A percentile compares a stretch with the other conserved stretches of the same genome.
Evolutionary conservation across 495 filamentous ascomycete genomes (phyloP).

Genomic region (Penicillium canescens): DNA sequence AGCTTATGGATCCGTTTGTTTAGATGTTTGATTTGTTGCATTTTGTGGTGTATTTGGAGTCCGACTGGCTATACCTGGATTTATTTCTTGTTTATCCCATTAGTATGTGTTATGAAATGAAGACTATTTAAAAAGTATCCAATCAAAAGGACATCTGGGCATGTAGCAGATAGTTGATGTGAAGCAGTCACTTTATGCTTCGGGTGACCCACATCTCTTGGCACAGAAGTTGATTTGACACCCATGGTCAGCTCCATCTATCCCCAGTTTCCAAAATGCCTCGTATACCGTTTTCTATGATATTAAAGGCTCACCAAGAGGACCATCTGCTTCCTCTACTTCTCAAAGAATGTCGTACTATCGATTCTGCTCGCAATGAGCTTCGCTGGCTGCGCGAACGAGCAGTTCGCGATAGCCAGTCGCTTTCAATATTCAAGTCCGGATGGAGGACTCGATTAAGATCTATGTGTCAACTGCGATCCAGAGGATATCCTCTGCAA

Average conservation of each 20-base stretch:
- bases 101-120: constrained; percentile 5
- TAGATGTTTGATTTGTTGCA: constrained; percentile 6
- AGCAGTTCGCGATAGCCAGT: constrained; percentile 30
- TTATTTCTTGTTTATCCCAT: background rate
- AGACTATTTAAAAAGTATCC: background rate
- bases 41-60: constrained; percentile 13
- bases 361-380: constrained; percentile 70
- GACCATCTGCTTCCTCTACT: constrained; percentile 64
- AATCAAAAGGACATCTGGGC: too few relatives aligned
- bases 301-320: constrained; percentile 56
- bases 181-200: background rate
- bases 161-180: too few relatives aligned
- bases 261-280: constrained; percentile 59
- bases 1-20: background rate
- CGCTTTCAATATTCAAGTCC: constrained; percentile 1
- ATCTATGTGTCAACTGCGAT: constrained; percentile 57
- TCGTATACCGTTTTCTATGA: constrained; percentile 61
- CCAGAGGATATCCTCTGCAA: constrained; percentile 74
- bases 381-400: constrained; percentile 83
- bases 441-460: constrained; percentile 39
- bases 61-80: constrained; percentile 8
- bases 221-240: background rate
- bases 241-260: background rate
- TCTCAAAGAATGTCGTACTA: constrained; percentile 66
- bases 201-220: constrained; percentile 1